A percentile compares a stretch with the other conserved stretches of the same genome.
Evolutionary conservation across 2,329 filamentous ascomycete genomes (phyloP).

Genomic region (Rhinocladiella mackenziei): DNA sequence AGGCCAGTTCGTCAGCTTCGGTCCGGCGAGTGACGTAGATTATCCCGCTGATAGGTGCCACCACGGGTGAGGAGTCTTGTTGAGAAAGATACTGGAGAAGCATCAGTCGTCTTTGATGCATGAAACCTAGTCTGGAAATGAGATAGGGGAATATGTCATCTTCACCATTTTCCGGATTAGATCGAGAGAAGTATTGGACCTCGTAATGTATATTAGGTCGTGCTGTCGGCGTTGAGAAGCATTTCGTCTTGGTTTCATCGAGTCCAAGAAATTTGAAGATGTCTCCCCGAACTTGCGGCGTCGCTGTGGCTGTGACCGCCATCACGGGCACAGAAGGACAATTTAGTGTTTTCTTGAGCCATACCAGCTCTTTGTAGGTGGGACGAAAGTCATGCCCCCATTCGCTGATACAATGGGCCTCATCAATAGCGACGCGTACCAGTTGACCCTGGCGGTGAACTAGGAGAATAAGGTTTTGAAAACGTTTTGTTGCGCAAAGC

Average conservation of each 20-base stretch:
- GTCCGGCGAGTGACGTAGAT: conserved; percentile 45
- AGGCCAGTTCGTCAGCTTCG: conserved; percentile 40
- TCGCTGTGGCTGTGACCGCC: conserved; percentile 89
- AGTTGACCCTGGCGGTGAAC: conserved; percentile 79
- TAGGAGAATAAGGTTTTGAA: conserved; percentile 68
- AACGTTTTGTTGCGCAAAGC: conserved; percentile 71
- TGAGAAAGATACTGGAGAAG: conserved; percentile 43
- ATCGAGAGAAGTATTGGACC: conserved; percentile 58
- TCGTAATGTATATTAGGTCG: conserved; percentile 87
- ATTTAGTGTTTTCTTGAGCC: conserved; percentile 66
- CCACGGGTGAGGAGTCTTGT: conserved; percentile 20
- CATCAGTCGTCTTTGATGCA: conserved; percentile 64
- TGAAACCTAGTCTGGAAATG: conserved; percentile 68
- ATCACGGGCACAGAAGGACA: conserved; percentile 87
- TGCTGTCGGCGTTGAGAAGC: conserved; percentile 81
- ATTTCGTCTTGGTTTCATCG: conserved; percentile 48
- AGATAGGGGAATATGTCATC: conserved; percentile 69
- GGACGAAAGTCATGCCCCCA: conserved; percentile 98
- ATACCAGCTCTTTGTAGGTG: conserved; percentile 80
- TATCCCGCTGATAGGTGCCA: conserved; percentile 44
- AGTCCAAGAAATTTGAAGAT: conserved; percentile 72
- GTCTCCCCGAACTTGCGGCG: conserved; percentile 72
- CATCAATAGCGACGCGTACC: conserved; percentile 83
- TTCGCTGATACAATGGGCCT: conserved; percentile 96
- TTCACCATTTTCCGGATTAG: conserved; percentile 54